A percentile compares a stretch with the other conserved stretches of the same genome.
phyloP scores from a whole-genome alignment of 768 basidiomycete genomes.

The Tephrocybe sp. region DNA sequence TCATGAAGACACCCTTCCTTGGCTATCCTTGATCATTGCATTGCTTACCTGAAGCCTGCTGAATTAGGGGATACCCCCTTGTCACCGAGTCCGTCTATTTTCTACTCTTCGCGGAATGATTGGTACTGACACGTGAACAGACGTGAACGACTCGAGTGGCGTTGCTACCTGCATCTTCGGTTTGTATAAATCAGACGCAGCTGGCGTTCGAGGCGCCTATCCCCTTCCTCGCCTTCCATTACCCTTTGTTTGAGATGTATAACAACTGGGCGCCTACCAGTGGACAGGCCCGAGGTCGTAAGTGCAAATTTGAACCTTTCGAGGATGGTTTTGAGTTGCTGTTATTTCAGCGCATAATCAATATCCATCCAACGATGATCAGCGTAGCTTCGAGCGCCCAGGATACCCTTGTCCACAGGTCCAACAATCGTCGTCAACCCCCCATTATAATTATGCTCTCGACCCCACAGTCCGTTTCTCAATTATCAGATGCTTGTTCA shows the following conservation, averaged over 20 bases:
- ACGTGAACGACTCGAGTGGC: not conserved
- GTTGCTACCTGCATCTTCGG: conserved; percentile 1
- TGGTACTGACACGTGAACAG: conserved; percentile 13
- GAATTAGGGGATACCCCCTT: conserved; percentile 14
- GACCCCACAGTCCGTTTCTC: conserved; percentile 11
- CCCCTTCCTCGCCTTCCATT: not conserved
- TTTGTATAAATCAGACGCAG: conserved; percentile 11
- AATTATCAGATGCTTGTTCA: not conserved
- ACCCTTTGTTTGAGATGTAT: conserved; percentile 13
- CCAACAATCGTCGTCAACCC: conserved; percentile 2
- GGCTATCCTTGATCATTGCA: conserved; percentile 9
- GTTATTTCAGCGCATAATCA: conserved; percentile 8
- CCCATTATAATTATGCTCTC: conserved; percentile 7
- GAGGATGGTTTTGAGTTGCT: not conserved
- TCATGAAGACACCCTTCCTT: conserved; percentile 10
- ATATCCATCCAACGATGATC: conserved; percentile 7
- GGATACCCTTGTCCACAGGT: conserved; percentile 1
- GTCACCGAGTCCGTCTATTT: conserved; percentile 11
- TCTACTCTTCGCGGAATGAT: conserved; percentile 16
- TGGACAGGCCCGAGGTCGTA: conserved; percentile 9
- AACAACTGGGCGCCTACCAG: conserved; percentile 11
- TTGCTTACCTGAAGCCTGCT: conserved; percentile 7
- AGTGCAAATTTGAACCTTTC: not conserved
- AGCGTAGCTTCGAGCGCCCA: not conserved
- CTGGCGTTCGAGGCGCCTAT: conserved; percentile 2